Conservation (phyloP, 352 stramenopile species). For the Elongisporangium undulatum region DNA sequence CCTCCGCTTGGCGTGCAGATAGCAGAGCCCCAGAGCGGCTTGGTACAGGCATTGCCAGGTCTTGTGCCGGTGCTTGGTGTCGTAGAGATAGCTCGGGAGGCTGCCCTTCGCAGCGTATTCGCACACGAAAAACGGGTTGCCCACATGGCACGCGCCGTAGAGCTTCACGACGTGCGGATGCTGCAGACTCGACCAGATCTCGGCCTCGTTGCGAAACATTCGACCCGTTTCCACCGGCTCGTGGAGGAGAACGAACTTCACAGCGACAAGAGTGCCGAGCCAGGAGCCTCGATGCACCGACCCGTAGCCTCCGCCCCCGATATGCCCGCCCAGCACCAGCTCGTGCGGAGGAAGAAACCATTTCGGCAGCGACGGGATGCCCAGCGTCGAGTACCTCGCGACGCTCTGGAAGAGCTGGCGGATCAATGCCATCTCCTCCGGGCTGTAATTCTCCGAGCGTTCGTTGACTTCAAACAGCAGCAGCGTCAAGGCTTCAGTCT, state of each 20-base stretch:
- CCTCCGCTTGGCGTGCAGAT: no score
- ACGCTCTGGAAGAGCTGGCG: no score
- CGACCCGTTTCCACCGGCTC: neutral
- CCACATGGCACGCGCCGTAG: constrained; percentile 18
- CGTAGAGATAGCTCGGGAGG: no score
- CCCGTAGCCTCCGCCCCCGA: neutral
- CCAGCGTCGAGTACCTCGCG: no score
- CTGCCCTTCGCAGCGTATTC: constrained; percentile 2
- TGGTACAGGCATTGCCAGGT: no score
- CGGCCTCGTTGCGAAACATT: constrained; percentile 12
- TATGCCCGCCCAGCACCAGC: neutral
- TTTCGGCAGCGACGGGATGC: no score
- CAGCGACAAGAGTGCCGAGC: neutral
- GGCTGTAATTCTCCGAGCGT: no score
- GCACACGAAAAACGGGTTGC: constrained; percentile 9
- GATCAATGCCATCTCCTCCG: no score
- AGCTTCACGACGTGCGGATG: constrained; percentile 18
- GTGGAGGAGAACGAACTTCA: constrained; percentile 3
- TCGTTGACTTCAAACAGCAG: no score
- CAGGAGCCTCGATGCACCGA: neutral
- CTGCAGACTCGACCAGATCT: constrained; percentile 12
- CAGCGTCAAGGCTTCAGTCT: no score
- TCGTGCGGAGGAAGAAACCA: constrained; percentile 7
- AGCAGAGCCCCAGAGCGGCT: no score
- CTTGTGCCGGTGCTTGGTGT: no score